These are phyloP conservation scores for Lasiodiplodia citricola DNA, from an alignment of 2,329 filamentous ascomycete genomes.

Conservation along the genomic window DNA sequence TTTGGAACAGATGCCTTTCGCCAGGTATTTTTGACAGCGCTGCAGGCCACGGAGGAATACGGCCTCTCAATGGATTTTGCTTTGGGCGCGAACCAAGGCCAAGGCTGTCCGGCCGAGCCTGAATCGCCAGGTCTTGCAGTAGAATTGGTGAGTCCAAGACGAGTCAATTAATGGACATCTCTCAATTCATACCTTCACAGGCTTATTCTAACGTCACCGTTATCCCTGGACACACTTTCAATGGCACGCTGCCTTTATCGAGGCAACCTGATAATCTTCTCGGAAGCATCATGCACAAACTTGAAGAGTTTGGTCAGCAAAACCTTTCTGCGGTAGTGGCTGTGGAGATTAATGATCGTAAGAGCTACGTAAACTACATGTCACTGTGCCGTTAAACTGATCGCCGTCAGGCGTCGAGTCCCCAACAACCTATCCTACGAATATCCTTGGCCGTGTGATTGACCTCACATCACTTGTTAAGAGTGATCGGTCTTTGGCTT, in stretches of 20 bases:
- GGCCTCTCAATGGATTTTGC: slow-evolving; percentile 53
- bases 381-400: not conserved
- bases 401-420: not conserved
- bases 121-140: slow-evolving; percentile 29
- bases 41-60: slow-evolving; percentile 43
- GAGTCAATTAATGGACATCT: too few species aligned
- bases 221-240: slow-evolving; percentile 24
- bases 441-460: slow-evolving; percentile 16
- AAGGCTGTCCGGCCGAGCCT: slow-evolving; percentile 50
- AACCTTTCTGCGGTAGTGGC: slow-evolving; percentile 30
- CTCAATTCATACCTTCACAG: too few species aligned
- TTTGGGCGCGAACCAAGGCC: slow-evolving; percentile 54
- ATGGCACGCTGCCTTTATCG: slow-evolving; percentile 28
- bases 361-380: not conserved
- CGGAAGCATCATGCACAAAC: slow-evolving; percentile 29
- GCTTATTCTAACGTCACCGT: slow-evolving; percentile 29
- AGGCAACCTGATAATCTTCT: slow-evolving; percentile 23
- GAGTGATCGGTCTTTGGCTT: slow-evolving; percentile 26
- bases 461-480: slow-evolving; percentile 29
- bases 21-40: slow-evolving; percentile 35
- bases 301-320: slow-evolving; percentile 30
- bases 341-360: slow-evolving; percentile 1
- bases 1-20: slow-evolving; percentile 47
- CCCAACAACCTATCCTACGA: not conserved
- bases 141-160: slow-evolving; percentile 26